Evolutionary conservation across 257 asterid genomes (phyloP).

Genomic region (Nicotiana tomentosiformis): DNA sequence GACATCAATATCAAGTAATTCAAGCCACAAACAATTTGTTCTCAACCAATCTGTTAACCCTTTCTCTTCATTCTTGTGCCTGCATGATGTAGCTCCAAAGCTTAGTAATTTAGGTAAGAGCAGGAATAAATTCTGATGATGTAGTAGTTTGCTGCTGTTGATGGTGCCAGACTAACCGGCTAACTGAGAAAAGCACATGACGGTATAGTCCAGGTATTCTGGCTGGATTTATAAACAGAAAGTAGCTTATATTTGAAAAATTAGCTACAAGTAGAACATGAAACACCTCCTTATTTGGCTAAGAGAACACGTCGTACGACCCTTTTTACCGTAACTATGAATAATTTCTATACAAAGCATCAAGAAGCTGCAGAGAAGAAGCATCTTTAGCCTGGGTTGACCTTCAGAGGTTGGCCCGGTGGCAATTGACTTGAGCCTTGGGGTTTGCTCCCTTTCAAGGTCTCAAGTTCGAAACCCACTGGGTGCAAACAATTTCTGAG

Average conservation of each 20-base stretch:
- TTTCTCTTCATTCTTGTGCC: background rate
- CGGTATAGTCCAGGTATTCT: background rate
- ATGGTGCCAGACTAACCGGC: background rate
- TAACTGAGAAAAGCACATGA: background rate
- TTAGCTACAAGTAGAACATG: background rate
- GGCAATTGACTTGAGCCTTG: too few species aligned
- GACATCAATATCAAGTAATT: background rate
- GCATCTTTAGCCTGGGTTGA: background rate
- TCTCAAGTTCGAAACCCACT: too few species aligned
- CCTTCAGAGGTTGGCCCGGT: too few species aligned
- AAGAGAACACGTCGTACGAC: background rate
- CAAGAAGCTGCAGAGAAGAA: background rate
- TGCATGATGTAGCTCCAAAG: background rate
- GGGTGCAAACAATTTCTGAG: too few species aligned
- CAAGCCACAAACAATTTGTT: background rate
- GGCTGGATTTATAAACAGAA: background rate
- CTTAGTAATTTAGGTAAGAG: background rate
- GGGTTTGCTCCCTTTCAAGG: too few species aligned
- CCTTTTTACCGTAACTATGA: background rate
- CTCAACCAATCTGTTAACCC: background rate
- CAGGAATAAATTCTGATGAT: background rate
- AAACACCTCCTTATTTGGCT: background rate
- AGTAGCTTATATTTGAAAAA: background rate
- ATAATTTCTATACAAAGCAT: background rate
- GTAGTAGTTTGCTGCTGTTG: background rate